A percentile compares a stretch with the other conserved stretches of the same genome.
phyloP scores from a whole-genome alignment of 805 yeast species.

The Yarrowia divulgata region DNA sequence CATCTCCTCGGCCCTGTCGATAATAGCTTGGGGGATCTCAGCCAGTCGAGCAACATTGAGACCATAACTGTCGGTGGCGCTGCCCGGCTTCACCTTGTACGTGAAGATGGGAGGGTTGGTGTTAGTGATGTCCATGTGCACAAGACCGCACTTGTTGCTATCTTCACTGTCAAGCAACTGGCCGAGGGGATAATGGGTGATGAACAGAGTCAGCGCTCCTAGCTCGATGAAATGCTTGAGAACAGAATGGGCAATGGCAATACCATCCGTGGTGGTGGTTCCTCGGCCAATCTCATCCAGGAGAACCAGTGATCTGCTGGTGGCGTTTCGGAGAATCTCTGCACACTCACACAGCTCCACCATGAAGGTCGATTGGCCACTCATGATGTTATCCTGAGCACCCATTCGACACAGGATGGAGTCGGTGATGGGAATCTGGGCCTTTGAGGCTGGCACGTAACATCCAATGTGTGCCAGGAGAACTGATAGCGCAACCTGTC shows the following conservation, averaged over 20 bases:
- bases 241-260: slow-evolving; percentile 78
- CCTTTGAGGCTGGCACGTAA: slow-evolving; percentile 70
- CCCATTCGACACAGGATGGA: slow-evolving; percentile 55
- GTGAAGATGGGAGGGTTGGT: slow-evolving; percentile 57
- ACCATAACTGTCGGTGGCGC: slow-evolving; percentile 75
- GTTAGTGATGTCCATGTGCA: slow-evolving; percentile 56
- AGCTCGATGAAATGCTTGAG: slow-evolving; percentile 61
- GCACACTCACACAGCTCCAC: slow-evolving; percentile 74
- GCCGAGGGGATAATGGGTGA: slow-evolving; percentile 82
- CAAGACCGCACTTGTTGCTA: slow-evolving; percentile 76
- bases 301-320: slow-evolving; percentile 63
- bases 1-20: slow-evolving; percentile 45
- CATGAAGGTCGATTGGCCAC: slow-evolving; percentile 84
- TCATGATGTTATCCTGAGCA: slow-evolving; percentile 76
- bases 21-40: slow-evolving; percentile 52
- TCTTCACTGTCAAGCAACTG: slow-evolving; percentile 57
- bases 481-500: slow-evolving; percentile 72
- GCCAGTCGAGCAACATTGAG: slow-evolving; percentile 85
- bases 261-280: slow-evolving; percentile 78
- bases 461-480: slow-evolving; percentile 82
- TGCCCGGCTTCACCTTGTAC: slow-evolving; percentile 59
- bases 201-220: slow-evolving; percentile 70
- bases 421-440: slow-evolving; percentile 71
- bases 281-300: slow-evolving; percentile 84
- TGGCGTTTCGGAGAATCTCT: slow-evolving; percentile 60